Conservation (phyloP, 495 filamentous ascomycete species). For the Xylaria longipes region DNA sequence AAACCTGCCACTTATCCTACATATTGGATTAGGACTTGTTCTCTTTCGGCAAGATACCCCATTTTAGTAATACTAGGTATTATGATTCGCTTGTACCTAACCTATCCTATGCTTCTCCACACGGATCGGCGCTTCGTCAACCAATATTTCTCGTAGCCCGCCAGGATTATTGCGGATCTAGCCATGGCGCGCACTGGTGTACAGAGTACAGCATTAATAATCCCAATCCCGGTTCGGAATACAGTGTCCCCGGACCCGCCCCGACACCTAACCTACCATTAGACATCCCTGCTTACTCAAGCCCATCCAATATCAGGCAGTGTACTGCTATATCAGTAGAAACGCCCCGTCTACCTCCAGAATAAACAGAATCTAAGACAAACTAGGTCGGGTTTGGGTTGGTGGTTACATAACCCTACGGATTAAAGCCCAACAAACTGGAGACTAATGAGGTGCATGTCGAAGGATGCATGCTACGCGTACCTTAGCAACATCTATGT, state of each 20-base stretch:
- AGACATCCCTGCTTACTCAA: background rate
- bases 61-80: background rate
- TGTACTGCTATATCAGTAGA: background rate
- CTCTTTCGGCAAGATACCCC: background rate
- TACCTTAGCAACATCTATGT: background rate
- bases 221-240: background rate
- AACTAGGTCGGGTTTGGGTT: background rate
- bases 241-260: background rate
- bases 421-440: background rate
- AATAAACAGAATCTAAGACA: background rate
- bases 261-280: background rate
- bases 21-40: background rate
- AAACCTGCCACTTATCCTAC: background rate
- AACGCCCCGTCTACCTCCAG: background rate
- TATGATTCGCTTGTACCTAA: background rate
- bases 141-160: background rate
- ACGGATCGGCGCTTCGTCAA: constrained; percentile 6
- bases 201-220: background rate
- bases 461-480: background rate
- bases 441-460: background rate
- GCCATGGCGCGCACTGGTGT: background rate
- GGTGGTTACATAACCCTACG: background rate
- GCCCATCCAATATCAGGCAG: background rate
- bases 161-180: too few relatives aligned
- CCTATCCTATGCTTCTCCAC: background rate